These are phyloP conservation scores for Phanerodontia chrysosporium DNA, from an alignment of 768 basidiomycete genomes.

Conservation along the genomic window DNA sequence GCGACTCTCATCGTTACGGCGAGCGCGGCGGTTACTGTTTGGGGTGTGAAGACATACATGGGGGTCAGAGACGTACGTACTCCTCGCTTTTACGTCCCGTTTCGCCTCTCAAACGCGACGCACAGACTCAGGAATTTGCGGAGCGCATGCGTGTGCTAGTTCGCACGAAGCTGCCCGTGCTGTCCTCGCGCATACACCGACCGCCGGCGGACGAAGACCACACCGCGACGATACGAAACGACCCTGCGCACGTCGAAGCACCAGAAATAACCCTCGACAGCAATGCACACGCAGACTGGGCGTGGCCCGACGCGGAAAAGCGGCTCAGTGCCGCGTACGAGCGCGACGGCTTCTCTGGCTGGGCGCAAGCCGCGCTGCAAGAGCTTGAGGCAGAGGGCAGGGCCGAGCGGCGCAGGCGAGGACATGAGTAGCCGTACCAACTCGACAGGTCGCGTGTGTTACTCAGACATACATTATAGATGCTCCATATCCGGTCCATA, in stretches of 20 bases:
- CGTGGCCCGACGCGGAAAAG: constrained; percentile 48
- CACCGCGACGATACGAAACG: not conserved
- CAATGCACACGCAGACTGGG: constrained; percentile 33
- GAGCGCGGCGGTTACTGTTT: constrained; percentile 41
- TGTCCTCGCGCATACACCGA: constrained; percentile 51
- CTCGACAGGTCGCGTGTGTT: not conserved
- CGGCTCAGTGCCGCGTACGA: constrained; percentile 55
- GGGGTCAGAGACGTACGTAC: constrained; percentile 53
- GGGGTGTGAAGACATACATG: constrained; percentile 46
- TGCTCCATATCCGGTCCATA: not conserved
- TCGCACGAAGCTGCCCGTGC: constrained; percentile 40
- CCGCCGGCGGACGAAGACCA: constrained; percentile 28
- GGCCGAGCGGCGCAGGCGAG: constrained; percentile 40
- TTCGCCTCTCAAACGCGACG: not conserved
- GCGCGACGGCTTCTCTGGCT: constrained; percentile 50
- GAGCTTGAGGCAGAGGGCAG: constrained; percentile 59
- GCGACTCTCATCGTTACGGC: constrained; percentile 57
- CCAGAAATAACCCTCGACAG: not conserved
- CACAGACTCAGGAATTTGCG: constrained; percentile 57
- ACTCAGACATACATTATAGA: not conserved
- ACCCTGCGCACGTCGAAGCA: not conserved
- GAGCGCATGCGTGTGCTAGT: constrained; percentile 49
- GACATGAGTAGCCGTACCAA: constrained; percentile 8
- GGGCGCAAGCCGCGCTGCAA: constrained; percentile 46
- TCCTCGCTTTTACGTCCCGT: constrained; percentile 4